phyloP scores from a whole-genome alignment of 352 stramenopile genomes.

The Phytophthora pisi region DNA sequence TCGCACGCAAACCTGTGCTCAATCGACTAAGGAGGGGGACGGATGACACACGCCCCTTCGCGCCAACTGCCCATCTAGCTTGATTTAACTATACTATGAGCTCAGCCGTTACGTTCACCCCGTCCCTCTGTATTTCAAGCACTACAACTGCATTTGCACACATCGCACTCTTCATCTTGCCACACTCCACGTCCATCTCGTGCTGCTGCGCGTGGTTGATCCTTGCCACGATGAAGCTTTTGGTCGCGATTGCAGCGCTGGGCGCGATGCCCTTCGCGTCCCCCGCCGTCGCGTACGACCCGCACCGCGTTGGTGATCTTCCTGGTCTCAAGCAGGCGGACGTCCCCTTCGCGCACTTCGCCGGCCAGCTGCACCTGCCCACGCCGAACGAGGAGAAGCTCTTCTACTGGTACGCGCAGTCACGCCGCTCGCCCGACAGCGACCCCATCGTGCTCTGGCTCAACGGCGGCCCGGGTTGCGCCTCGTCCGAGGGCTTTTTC shows the following conservation, averaged over 20 bases:
- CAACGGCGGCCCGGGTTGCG: constrained; percentile 91
- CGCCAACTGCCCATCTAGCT: constrained; percentile 5
- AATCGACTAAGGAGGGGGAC: neutral
- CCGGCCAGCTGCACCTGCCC: constrained; percentile 59
- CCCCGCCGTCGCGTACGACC: constrained; percentile 20
- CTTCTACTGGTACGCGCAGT: constrained; percentile 82
- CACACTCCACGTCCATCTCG: constrained; percentile 1
- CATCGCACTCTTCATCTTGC: constrained; percentile 5
- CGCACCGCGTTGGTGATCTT: constrained; percentile 54
- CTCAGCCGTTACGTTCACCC: constrained; percentile 22
- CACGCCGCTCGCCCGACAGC: constrained; percentile 44
- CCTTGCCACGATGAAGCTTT: constrained; percentile 26
- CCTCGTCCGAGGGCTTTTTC: constrained; percentile 83
- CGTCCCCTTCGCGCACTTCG: constrained; percentile 67
- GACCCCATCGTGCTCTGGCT: constrained; percentile 91
- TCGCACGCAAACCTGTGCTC: constrained; percentile 7
- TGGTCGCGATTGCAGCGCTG: constrained; percentile 21
- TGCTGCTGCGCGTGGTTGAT: neutral
- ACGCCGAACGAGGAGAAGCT: constrained; percentile 56
- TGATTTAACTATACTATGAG: constrained; percentile 14
- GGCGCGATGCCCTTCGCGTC: constrained; percentile 21
- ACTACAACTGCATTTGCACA: constrained; percentile 1
- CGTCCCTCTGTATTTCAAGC: constrained; percentile 4
- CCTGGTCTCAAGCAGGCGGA: constrained; percentile 48
- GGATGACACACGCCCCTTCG: constrained; percentile 18